A percentile compares a stretch with the other conserved stretches of the same genome.
Conservation (phyloP, 2,329 filamentous ascomycete species). For the Aureobasidium uvarum region DNA sequence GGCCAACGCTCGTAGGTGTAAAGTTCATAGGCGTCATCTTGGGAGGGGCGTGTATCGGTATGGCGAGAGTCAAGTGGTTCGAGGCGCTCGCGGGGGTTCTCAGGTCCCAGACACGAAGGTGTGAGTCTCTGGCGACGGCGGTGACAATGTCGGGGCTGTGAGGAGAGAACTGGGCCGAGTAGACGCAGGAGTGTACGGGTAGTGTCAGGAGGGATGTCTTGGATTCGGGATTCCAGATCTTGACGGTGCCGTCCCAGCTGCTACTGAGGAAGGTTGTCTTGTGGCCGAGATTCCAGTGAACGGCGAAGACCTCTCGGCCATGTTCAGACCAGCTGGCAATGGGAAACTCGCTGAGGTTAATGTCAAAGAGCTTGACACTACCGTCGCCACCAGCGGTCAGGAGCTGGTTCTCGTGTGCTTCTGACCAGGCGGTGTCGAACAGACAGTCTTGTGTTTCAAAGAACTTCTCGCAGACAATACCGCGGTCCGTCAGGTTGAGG, state of each 20-base stretch:
- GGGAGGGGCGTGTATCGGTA: constrained; percentile 75
- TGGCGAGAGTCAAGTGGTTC: constrained; percentile 79
- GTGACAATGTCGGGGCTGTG: constrained; percentile 83
- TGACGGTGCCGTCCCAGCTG: constrained; percentile 95
- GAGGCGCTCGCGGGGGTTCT: constrained; percentile 80
- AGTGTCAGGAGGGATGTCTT: constrained; percentile 72
- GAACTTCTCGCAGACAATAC: constrained; percentile 79
- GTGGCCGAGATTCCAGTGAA: constrained; percentile 85
- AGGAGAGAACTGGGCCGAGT: constrained; percentile 86
- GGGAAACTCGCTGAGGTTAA: constrained; percentile 76
- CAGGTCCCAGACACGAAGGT: constrained; percentile 87
- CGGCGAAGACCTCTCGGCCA: constrained; percentile 86
- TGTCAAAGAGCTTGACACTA: constrained; percentile 90
- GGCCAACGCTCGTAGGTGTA: constrained; percentile 50
- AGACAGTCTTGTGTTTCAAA: constrained; percentile 97
- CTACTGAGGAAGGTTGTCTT: constrained; percentile 90
- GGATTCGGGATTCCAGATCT: constrained; percentile 86
- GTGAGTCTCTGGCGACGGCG: constrained; percentile 83
- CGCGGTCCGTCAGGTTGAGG: constrained; percentile 75
- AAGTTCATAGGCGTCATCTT: constrained; percentile 50
- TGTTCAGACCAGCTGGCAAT: constrained; percentile 93
- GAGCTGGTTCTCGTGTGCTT: constrained; percentile 93
- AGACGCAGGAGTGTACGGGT: constrained; percentile 90
- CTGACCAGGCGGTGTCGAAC: constrained; percentile 93
- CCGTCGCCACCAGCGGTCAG: constrained; percentile 89